phyloP scores from a whole-genome alignment of 495 filamentous ascomycete species.

The Gamarada debralockiae region DNA sequence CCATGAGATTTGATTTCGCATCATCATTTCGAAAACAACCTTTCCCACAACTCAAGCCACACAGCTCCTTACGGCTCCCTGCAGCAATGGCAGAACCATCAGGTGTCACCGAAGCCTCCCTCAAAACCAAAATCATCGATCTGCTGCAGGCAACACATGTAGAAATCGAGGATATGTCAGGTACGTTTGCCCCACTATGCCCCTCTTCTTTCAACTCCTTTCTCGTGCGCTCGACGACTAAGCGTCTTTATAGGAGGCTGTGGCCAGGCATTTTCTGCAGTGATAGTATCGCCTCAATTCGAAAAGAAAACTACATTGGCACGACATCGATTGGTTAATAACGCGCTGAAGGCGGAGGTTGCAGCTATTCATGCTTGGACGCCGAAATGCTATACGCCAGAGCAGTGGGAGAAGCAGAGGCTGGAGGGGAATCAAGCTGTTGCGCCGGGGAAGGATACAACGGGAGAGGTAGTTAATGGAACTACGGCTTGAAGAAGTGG shows the following conservation, averaged over 20 bases:
- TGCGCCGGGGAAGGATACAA: conserved; percentile 24
- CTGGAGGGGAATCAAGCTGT: conserved; percentile 20
- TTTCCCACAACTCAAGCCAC: conserved; percentile 22
- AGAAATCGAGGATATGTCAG: conserved; percentile 89
- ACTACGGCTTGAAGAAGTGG: conserved; percentile 21
- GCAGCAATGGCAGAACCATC: conserved; percentile 46
- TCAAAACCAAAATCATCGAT: conserved; percentile 65
- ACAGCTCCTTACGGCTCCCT: not conserved
- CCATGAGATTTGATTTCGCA: conserved; percentile 14
- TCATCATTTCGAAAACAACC: conserved; percentile 1
- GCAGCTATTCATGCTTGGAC: conserved; percentile 97
- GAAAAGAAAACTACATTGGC: conserved; percentile 82
- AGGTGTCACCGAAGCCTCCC: conserved; percentile 63
- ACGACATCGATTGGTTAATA: conserved; percentile 86
- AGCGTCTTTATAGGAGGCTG: conserved; percentile 65
- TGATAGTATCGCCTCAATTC: conserved; percentile 87
- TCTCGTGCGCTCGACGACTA: not conserved
- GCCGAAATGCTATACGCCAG: conserved; percentile 91
- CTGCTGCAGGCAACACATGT: conserved; percentile 79
- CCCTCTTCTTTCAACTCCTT: conserved; percentile 1
- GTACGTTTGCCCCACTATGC: conserved; percentile 42
- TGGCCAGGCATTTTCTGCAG: conserved; percentile 89
- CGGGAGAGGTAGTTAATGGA: conserved; percentile 21
- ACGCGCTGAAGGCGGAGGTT: conserved; percentile 85
- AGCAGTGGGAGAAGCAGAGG: conserved; percentile 80